These are phyloP conservation scores for Daldinia sp. DNA, from an alignment of 2,329 filamentous ascomycete species.

Conservation along the genomic window DNA sequence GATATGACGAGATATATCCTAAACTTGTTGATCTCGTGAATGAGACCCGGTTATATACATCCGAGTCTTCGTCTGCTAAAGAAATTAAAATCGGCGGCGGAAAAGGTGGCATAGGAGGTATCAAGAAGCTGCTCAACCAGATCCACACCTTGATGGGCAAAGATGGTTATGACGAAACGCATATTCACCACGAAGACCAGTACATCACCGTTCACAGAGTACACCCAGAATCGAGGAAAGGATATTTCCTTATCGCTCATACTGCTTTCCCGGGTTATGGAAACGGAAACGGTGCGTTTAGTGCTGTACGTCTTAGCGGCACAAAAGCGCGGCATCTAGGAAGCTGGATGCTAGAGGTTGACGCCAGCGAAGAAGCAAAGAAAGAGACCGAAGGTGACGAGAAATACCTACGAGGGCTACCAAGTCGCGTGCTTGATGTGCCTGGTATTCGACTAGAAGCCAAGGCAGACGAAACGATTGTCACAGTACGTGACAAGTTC, in stretches of 20 bases:
- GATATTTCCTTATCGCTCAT: constrained; percentile 95
- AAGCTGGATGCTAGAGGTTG: constrained; percentile 92
- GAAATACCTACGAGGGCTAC: constrained; percentile 81
- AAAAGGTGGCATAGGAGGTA: constrained; percentile 86
- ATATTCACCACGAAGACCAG: constrained; percentile 95
- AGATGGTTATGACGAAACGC: constrained; percentile 93
- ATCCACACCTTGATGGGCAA: constrained; percentile 97
- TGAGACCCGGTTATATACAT: constrained; percentile 86
- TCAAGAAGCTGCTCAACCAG: constrained; percentile 94
- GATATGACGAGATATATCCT: constrained; percentile 97
- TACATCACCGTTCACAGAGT: constrained; percentile 97
- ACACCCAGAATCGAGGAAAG: constrained; percentile 90
- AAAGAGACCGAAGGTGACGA: constrained; percentile 75
- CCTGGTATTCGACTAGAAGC: constrained; percentile 79
- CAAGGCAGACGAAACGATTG: constrained; percentile 79
- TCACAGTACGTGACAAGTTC: constrained; percentile 85
- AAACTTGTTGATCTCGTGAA: constrained; percentile 92
- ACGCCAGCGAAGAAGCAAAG: constrained; percentile 77
- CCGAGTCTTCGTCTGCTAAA: constrained; percentile 73
- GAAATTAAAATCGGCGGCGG: constrained; percentile 74
- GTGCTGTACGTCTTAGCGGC: constrained; percentile 81
- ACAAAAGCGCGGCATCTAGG: constrained; percentile 89
- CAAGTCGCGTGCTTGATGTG: constrained; percentile 81
- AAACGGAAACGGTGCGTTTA: constrained; percentile 83
- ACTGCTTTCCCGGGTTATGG: constrained; percentile 94